Percentiles rank a stretch among this genome's conserved stretches.
Conservation (phyloP, 495 filamentous ascomycete genomes). For the Beverwykella pulmonaria region DNA sequence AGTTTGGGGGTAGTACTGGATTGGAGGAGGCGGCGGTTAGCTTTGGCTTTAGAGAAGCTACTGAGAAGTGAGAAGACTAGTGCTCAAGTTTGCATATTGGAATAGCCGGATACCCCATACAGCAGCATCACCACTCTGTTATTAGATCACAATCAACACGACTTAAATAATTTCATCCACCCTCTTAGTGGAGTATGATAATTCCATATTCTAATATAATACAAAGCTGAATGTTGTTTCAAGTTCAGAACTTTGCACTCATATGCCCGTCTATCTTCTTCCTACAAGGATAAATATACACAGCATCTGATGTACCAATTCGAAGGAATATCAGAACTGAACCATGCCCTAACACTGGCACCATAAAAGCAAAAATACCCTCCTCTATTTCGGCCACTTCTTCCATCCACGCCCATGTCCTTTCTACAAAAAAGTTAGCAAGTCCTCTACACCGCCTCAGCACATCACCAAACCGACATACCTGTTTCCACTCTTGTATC, state of each 20-base stretch:
- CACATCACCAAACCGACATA: conserved; percentile 48
- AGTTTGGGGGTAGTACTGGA: not conserved
- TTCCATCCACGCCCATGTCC: conserved; percentile 89
- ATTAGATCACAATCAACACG: conserved; percentile 10
- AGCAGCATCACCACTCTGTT: conserved; percentile 16
- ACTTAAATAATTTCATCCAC: not conserved
- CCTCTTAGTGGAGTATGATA: not conserved
- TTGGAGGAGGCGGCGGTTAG: not conserved
- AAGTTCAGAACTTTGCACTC: not conserved
- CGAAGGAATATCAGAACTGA: conserved; percentile 43
- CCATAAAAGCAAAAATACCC: not conserved
- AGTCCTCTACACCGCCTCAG: not conserved
- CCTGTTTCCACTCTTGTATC: conserved; percentile 91
- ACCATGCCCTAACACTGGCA: not conserved
- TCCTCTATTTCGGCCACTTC: conserved; percentile 68
- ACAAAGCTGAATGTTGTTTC: not conserved
- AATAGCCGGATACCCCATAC: conserved; percentile 15
- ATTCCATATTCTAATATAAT: not conserved
- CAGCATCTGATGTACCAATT: not conserved
- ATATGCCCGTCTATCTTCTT: not conserved
- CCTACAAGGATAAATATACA: conserved; percentile 3
- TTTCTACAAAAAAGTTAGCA: conserved; percentile 56
- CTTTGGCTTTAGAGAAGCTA: not conserved
- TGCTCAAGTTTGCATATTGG: conserved; percentile 14
- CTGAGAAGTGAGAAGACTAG: not conserved